Evolutionary conservation across 805 yeast genomes (phyloP).

Genomic region (Metschnikowia drakensbergensis): DNA sequence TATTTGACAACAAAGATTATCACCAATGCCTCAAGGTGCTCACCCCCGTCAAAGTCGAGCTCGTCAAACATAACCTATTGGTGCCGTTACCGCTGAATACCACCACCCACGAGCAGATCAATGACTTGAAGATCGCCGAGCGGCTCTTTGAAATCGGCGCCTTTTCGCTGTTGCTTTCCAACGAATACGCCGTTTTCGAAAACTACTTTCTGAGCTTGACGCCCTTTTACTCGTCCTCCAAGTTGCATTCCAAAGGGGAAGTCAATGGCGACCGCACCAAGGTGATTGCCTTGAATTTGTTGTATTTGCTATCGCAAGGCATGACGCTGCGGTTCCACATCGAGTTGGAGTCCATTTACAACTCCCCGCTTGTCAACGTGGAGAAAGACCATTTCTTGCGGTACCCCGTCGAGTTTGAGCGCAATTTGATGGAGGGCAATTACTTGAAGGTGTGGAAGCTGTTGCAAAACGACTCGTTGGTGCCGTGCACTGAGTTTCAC

Average conservation of each 20-base stretch:
- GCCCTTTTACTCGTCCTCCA: conserved; percentile 60
- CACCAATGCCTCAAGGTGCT: conserved; percentile 56
- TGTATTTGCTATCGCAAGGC: conserved; percentile 76
- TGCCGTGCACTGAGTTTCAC: conserved; percentile 70
- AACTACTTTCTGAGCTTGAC: conserved; percentile 70
- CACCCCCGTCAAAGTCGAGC: conserved; percentile 70
- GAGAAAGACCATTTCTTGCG: conserved; percentile 62
- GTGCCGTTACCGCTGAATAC: conserved; percentile 51
- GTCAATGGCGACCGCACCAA: conserved; percentile 46
- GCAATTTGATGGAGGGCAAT: conserved; percentile 94
- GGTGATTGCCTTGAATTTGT: conserved; percentile 68
- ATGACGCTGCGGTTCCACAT: conserved; percentile 86
- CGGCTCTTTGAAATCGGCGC: conserved; percentile 88
- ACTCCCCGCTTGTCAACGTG: conserved; percentile 50
- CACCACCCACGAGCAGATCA: conserved; percentile 40
- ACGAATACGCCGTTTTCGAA: conserved; percentile 63
- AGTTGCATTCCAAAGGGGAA: conserved; percentile 37
- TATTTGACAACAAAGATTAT: conserved; percentile 62
- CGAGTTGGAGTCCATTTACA: conserved; percentile 71
- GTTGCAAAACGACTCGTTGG: conserved; percentile 51
- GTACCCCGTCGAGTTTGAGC: conserved; percentile 86
- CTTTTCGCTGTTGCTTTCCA: conserved; percentile 62
- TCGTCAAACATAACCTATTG: conserved; percentile 72
- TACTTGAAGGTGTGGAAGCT: conserved; percentile 87
- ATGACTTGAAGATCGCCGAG: conserved; percentile 74